Evolutionary conservation across 495 filamentous ascomycete genomes (phyloP), one percentile per base, ranked within the genome.

Genomic region (Penicillium paxilli): DNA sequence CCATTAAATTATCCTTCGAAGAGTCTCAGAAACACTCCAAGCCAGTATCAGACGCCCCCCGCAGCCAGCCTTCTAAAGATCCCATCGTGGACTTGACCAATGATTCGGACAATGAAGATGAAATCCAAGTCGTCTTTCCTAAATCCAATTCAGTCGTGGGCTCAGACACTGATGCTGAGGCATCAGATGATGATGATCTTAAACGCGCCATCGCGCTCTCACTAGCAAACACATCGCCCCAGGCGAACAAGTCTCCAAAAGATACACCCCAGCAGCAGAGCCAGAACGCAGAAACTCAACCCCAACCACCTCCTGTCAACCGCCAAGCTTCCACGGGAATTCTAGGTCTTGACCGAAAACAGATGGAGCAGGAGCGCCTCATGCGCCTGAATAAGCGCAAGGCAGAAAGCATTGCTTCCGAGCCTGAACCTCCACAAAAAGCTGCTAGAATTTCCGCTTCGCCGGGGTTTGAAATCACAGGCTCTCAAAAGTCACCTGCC

Each of bases 281-380:
- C 23, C 47, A 62, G 26, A 20, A 23, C 10, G 23, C 20, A 23
- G n/a, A 23, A 4, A 5, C 40, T 42, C 8, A 21, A 42, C n/a
- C n/a, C n/a, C n/a, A n/a, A 24, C 6, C 19, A 22, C 40, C 14
- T 23, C 40, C 24, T 30, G 20, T 17, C 25, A 46, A 0, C n/a
- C 35, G 37, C 26, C 38, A 16, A 5, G 19, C 3, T 12, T 10
- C 10, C 40, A 67, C 10, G 65, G n/a, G 75, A 5, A 37, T 83
- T 0, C 47, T 78, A 3, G 84, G 83, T 0, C 66, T 92, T 0
- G 80, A 96, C 67, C 81, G 92, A 9, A 89, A 87, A 65, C 77
- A 86, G 54, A 94, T 96, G 90, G 93, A 98, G 58, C 74, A 86
- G 61, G 93, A 95, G 60, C 82, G 93, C 19, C 78, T 96, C 8